Evolutionary conservation across 441 rosid genomes (phyloP).

Genomic region (Adansonia gregorii): DNA sequence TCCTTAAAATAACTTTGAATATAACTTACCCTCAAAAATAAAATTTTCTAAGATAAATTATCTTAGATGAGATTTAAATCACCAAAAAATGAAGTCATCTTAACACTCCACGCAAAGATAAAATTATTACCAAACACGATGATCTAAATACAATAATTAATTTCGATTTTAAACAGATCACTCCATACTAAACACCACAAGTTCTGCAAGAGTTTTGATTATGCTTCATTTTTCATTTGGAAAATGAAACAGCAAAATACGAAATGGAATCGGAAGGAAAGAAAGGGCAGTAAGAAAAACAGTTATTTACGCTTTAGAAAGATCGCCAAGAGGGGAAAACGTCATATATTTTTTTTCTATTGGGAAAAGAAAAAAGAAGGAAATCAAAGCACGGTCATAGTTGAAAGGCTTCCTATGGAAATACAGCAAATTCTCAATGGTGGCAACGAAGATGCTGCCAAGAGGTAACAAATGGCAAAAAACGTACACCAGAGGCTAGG

Average conservation of each 20-base stretch:
- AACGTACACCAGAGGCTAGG: conserved; percentile 3
- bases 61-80: no score
- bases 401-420: not conserved
- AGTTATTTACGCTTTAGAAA: not conserved
- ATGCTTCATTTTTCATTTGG: not conserved
- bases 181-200: no score
- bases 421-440: not conserved
- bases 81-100: no score
- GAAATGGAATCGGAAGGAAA: not conserved
- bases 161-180: no score
- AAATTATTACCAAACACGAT: no score
- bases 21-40: no score
- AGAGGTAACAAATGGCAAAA: conserved; percentile 19
- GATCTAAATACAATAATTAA: no score
- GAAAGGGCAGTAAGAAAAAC: not conserved
- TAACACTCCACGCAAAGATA: no score
- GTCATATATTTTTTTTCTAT: not conserved
- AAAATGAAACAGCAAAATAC: not conserved
- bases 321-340: not conserved
- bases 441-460: conserved; percentile 23
- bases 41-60: no score
- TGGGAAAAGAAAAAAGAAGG: not conserved
- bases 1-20: no score
- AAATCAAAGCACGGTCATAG: not conserved
- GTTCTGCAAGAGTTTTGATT: not conserved